Base-by-base conservation (phyloP, 495 filamentous ascomycete species). In the Penicillium steckii region DNA sequence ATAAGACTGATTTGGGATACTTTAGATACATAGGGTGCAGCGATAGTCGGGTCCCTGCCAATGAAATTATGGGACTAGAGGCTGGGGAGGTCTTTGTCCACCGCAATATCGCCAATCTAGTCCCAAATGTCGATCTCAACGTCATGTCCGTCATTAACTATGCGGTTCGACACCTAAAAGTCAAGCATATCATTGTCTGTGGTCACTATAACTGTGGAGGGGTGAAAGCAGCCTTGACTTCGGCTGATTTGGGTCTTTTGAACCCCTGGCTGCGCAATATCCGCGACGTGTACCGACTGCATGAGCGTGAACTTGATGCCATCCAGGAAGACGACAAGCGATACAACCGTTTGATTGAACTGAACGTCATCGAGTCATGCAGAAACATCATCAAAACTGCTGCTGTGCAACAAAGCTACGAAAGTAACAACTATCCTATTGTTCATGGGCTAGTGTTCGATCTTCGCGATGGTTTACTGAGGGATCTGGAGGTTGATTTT, bases 61-160 rank as follows among this genome's bases (percentile, higher is more conserved):
- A 89, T 22, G 89, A 87, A 37, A 78, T 95, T 62, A 80, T 90
- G 41, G 84, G 85, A 56, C 80, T 90, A 30, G 79, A 90, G 54
- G 89, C 90, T 3, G 90, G 90, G 58, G 89, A 96, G 57, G 85
- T 94, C 51, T 96, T 96, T 65, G 85, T 89, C 33, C 90, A 94
- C 76, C 89, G 91, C 69, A 95, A 95, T 78, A 92, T 95, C 68
- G 90, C 90, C 65, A 95, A 95, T 71, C 78, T 92, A 62, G 74
- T 95, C 45, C 82, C 82, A 32, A 76, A 85, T 24, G 80, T 80
- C 64, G 90, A 95, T 68, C 77, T 93, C 61, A 86, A 78, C 69
- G 78, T 82, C 42, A 76, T 80, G 33, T 78, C 81, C 53, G 90
- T 93, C 19, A 84, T 95, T 75, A 84, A 90, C 61, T 95, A 87